Base-by-base conservation (phyloP, 495 filamentous ascomycete genomes). In the Neurospora sp. region DNA sequence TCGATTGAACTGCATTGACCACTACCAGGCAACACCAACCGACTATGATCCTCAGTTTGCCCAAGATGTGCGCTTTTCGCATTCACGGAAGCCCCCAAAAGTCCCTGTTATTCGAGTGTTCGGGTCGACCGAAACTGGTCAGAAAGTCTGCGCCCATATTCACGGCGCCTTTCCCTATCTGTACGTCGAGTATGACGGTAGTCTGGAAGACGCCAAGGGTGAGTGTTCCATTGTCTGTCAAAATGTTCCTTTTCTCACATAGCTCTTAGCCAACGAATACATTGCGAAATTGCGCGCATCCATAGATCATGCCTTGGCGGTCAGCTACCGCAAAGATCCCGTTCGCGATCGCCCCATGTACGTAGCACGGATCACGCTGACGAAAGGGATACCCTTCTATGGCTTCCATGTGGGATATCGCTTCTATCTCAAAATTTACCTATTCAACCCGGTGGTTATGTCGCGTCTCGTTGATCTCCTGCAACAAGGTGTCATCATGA, bases 81-180 rank as follows among this genome's bases (percentile, higher is more conserved):
- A 84, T 80, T 80, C 79, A 79, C 85, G 76, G 74, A 90, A 86
- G 70, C 86, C 87, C 42, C 89, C 92, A 1, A 91, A 87, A 71
- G 89, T 98, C 9, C 96, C 96, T 2, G 89, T 98, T 31, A 91
- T 99, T 69, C 89, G 96, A 74, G 88, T 96, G 22, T 99, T 98
- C 80, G 96, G 96, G 0, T 90, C 94, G 5, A 97, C 96, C 3
- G 96, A 98, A 80, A 93, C 94, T 0, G 96, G 96, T 2, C 95
- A 99, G 80, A 97, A 94, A 75, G 93, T 98, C 18, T 98, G 96
- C 83, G 94, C 93, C 31, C 96, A 99, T 86, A 89, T 99, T 65
- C 96, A 99, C 80, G 96, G 96, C 74, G 95, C 91, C 39, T 94
- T 98, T 78, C 96, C 96, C 5, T 99, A 99, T 79, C 84, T 99